These are phyloP conservation scores for Chrysoporthe cubensis DNA, from an alignment of 2,329 filamentous ascomycete genomes.

Conservation along the genomic window DNA sequence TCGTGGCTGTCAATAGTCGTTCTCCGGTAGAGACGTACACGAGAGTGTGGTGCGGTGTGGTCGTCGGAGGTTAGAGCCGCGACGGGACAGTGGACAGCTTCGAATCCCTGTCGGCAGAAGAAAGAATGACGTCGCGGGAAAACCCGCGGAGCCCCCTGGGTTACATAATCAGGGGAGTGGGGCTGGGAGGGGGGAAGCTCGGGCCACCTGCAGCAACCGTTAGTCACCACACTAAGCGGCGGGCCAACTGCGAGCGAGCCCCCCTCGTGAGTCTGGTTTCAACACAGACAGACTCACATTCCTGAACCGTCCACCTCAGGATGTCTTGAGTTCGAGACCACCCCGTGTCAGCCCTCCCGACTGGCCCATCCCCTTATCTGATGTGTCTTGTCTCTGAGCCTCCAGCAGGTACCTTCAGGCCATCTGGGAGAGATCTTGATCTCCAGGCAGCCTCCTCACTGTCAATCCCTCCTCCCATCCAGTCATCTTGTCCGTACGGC, in stretches of 20 bases:
- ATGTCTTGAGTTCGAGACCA: conserved; percentile 1
- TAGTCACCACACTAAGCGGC: no score
- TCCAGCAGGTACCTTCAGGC: not conserved
- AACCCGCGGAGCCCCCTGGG: not conserved
- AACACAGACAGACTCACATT: not conserved
- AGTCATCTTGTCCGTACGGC: not conserved
- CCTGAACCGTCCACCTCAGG: not conserved
- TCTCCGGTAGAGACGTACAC: not conserved
- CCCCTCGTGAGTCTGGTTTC: not conserved
- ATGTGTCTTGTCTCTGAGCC: not conserved
- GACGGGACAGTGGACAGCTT: not conserved
- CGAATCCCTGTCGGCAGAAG: not conserved
- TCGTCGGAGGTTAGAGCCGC: no score
- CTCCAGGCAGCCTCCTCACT: not conserved
- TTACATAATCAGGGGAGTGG: not conserved
- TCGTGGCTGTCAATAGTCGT: not conserved
- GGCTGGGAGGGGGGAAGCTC: not conserved
- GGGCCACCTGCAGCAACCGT: not conserved
- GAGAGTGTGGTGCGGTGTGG: not conserved
- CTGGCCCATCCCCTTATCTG: not conserved
- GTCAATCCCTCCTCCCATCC: not conserved
- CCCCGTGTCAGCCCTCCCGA: not conserved
- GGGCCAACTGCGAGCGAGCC: no score
- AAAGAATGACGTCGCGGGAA: conserved; percentile 5
- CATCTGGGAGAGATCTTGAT: not conserved